Evolutionary conservation across 441 rosid species (phyloP).

Genomic region (Lepidium campestre): DNA sequence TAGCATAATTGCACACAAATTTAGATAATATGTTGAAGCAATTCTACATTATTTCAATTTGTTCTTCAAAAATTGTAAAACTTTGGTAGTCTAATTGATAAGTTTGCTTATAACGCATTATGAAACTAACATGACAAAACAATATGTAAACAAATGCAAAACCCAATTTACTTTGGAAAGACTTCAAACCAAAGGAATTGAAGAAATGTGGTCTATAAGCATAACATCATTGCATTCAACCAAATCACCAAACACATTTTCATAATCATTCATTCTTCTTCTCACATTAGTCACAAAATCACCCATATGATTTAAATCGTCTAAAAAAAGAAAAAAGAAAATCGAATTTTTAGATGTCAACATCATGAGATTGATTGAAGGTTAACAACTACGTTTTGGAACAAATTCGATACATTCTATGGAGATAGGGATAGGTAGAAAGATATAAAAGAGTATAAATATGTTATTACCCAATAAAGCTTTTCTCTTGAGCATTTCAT

Average conservation of each 20-base stretch:
- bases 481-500: conserved; percentile 4
- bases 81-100: too few relatives aligned
- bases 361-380: conserved; percentile 12
- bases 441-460: conserved; percentile 15
- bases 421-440: neutral
- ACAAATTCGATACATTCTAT: conserved; percentile 4
- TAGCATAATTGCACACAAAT: neutral
- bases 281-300: neutral
- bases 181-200: conserved; percentile 28
- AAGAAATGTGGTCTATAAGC: conserved; percentile 26
- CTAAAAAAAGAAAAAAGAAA: too few relatives aligned
- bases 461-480: neutral
- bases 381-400: conserved; percentile 30
- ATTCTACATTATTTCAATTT: neutral
- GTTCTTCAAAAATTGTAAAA: too few relatives aligned
- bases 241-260: conserved; percentile 24
- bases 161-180: conserved; percentile 15
- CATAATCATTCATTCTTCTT: neutral
- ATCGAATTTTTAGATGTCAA: neutral
- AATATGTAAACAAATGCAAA: neutral
- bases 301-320: too few relatives aligned
- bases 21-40: neutral
- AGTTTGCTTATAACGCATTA: neutral
- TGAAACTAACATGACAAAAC: neutral
- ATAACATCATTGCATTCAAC: conserved; percentile 25